These are phyloP conservation scores for Trichoderma atrobrunneum DNA, from an alignment of 2,329 filamentous ascomycete genomes.

Conservation along the genomic window DNA sequence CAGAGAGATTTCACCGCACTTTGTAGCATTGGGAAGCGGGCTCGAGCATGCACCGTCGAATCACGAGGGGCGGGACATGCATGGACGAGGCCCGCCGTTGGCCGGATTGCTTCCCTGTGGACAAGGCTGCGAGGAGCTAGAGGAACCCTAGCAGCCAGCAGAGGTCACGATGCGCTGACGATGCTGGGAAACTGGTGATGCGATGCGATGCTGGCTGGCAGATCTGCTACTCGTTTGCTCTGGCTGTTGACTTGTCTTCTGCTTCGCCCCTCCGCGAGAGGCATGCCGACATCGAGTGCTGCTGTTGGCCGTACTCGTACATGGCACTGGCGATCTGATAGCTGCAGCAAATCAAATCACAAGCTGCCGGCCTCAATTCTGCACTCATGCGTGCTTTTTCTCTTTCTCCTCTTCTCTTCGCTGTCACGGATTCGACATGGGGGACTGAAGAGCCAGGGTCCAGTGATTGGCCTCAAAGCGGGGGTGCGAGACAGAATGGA, in stretches of 20 bases:
- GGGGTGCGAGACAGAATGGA: not conserved
- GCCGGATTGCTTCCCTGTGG: conserved; percentile 8
- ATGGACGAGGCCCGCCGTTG: conserved; percentile 19
- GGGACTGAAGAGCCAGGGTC: not conserved
- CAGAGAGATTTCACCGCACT: conserved; percentile 20
- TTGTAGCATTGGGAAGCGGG: conserved; percentile 17
- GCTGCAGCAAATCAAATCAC: conserved; percentile 11
- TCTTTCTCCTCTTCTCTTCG: not conserved
- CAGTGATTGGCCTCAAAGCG: conserved; percentile 4
- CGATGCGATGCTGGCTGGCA: not conserved
- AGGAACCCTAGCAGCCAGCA: not conserved
- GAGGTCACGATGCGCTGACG: not conserved
- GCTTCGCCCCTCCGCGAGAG: not conserved
- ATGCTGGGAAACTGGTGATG: not conserved
- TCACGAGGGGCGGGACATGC: conserved; percentile 19
- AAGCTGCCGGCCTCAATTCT: not conserved
- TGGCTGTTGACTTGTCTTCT: not conserved
- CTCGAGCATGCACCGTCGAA: conserved; percentile 14
- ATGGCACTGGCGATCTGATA: not conserved
- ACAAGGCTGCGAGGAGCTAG: conserved; percentile 16
- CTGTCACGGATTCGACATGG: conserved; percentile 6
- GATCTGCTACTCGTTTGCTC: not conserved
- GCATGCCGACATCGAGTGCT: not conserved
- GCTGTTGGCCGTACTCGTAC: not conserved
- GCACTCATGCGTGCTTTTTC: conserved; percentile 6